Base-by-base conservation (phyloP, 345 rosid species). In the Salix exigua region DNA sequence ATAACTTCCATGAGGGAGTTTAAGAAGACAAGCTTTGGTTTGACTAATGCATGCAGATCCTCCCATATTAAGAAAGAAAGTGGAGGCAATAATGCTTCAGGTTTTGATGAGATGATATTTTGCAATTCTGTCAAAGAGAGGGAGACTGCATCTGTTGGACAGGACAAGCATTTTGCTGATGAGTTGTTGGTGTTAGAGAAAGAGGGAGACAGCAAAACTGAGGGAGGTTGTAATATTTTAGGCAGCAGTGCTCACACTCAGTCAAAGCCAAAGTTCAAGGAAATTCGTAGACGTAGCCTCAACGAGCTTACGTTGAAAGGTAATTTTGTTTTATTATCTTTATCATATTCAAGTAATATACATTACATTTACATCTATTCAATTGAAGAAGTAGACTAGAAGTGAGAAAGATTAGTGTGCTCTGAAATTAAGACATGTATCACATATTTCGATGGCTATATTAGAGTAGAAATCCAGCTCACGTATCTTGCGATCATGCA, bases 261-360 rank as follows among this genome's bases (percentile, higher is more conserved):
- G 50, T 65, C 68, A 46, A 82, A 76, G 71, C 73, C 74, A 25
- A 86, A 82, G 75, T 50, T 30, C 75, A 86, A 82, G 73, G 83
- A 81, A 87, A 79, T 71, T 72, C 83, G 84, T 33, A 82, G 77
- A 35, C 91, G 86, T 42, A 87, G 87, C 82, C 87, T 88, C 72
- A 76, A 77, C 77, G 88, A 87, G 80, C 72, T 87, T 46, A 74
- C 88, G 5, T 26, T 63, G 31, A 83, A 70, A 85, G 89, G 91
- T 87, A 86, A 64, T 55, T 46, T 26, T n/a, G 50, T 14, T 72
- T 7, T 72, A 28, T 21, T 55, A 60, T 55, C 18, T 30, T 75
- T 61, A 35, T 76, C 37, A 65, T 72, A 16, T 70, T 68, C 19
- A 23, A 17, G n/a, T 26, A 42, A 40, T 61, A 19, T 50, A 76